phyloP scores from a whole-genome alignment of 495 filamentous ascomycete species.

The Lepidopterella palustris region DNA sequence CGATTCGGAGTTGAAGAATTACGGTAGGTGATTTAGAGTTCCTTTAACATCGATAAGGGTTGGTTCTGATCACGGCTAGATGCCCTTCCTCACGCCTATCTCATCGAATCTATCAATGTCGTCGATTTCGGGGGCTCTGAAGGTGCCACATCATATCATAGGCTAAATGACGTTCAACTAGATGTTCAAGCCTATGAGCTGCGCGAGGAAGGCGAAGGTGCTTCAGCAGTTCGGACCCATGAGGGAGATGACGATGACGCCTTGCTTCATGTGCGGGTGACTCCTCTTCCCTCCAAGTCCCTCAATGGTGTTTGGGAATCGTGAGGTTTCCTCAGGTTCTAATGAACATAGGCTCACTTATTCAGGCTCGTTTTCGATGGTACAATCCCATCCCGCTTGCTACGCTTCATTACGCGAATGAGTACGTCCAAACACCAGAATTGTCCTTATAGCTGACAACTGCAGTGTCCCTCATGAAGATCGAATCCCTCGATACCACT shows the following conservation, averaged over 20 bases:
- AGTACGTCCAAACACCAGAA: slow-evolving; percentile 27
- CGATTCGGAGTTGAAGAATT: slow-evolving; percentile 10
- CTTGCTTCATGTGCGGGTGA: slow-evolving; percentile 28
- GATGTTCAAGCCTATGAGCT: slow-evolving; percentile 33
- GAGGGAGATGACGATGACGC: slow-evolving; percentile 12
- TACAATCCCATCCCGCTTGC: slow-evolving; percentile 40
- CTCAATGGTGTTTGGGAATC: slow-evolving; percentile 49
- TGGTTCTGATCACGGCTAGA: neutral
- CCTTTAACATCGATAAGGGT: neutral
- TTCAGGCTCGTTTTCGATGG: slow-evolving; percentile 45
- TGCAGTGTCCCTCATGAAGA: slow-evolving; percentile 18
- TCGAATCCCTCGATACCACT: slow-evolving; percentile 22
- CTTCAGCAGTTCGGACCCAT: neutral
- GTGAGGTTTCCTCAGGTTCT: slow-evolving; percentile 25
- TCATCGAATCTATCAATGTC: slow-evolving; percentile 29
- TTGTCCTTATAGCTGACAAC: neutral
- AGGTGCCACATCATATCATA: slow-evolving; percentile 7
- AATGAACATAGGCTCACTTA: neutral
- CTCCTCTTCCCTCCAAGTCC: slow-evolving; percentile 37
- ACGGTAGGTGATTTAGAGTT: neutral
- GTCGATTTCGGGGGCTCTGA: slow-evolving; percentile 26
- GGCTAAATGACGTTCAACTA: slow-evolving; percentile 19
- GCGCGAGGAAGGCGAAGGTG: slow-evolving; percentile 7
- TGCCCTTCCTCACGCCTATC: slow-evolving; percentile 3
- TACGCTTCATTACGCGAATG: slow-evolving; percentile 45